These are phyloP conservation scores for Syncephalis plumigaleata DNA, from an alignment of 371 early-diverging fungal genomes.

Conservation along the genomic window DNA sequence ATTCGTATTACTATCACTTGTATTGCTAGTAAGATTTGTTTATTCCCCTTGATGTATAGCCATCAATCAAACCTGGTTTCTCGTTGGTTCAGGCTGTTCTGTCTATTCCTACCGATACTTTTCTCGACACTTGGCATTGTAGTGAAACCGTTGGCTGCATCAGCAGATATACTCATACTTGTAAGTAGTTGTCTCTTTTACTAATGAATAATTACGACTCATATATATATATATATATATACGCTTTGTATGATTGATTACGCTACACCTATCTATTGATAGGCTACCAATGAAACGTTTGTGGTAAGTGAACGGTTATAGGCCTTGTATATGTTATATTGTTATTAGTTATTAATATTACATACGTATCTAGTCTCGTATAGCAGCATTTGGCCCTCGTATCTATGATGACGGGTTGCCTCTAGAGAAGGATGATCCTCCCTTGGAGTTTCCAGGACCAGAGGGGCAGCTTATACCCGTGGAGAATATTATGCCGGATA, in stretches of 20 bases:
- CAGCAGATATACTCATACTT: not conserved
- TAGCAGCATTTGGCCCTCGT: conserved; percentile 44
- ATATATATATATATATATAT: too few relatives aligned
- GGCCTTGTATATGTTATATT: conserved; percentile 18
- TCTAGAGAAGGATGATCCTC: too few relatives aligned
- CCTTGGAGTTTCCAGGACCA: too few relatives aligned
- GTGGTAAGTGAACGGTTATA: conserved; percentile 1
- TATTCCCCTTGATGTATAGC: not conserved
- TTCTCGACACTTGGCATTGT: not conserved
- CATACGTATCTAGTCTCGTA: conserved; percentile 22
- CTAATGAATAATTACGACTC: too few relatives aligned
- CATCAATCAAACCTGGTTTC: not conserved
- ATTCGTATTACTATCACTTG: too few relatives aligned
- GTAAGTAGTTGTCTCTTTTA: not conserved
- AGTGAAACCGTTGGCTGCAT: not conserved
- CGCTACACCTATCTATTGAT: not conserved
- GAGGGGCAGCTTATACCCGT: conserved; percentile 22
- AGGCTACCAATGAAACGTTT: conserved; percentile 10
- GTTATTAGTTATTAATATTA: conserved; percentile 7
- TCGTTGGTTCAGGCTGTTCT: not conserved
- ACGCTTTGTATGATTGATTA: not conserved
- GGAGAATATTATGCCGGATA: conserved; percentile 9
- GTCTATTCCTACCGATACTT: not conserved
- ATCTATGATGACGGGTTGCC: conserved; percentile 28
- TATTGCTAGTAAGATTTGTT: too few relatives aligned